Conservation (phyloP, 148 eudicot genomes). For the Arctostaphylos glauca region DNA sequence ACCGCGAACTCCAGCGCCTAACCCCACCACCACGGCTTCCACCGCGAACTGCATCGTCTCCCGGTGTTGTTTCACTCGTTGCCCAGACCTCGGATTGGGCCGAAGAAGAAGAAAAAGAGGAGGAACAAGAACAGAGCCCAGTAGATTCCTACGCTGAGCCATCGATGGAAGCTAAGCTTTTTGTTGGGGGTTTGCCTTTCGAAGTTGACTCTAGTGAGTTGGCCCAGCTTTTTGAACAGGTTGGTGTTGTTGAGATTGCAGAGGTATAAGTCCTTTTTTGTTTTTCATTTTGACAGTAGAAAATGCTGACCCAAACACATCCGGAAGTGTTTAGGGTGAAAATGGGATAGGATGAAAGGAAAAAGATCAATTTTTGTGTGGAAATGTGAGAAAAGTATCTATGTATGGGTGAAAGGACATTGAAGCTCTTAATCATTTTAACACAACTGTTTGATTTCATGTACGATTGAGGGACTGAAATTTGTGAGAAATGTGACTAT, state of each 20-base stretch:
- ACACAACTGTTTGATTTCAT: not conserved
- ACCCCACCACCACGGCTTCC: too few species aligned
- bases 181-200: constrained; percentile 43
- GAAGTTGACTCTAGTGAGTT: constrained; percentile 39
- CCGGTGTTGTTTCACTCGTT: not conserved
- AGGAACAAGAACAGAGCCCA: not conserved
- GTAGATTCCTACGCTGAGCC: constrained; percentile 23
- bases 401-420: not conserved
- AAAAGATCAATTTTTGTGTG: not conserved
- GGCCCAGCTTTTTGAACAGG: constrained; percentile 40
- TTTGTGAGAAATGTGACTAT: not conserved
- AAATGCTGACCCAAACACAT: not conserved
- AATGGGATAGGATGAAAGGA: too few species aligned
- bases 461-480: not conserved
- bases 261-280: constrained; percentile 24
- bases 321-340: too few species aligned
- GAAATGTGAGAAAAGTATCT: not conserved
- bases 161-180: constrained; percentile 43
- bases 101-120: constrained; percentile 6
- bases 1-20: too few species aligned
- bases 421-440: not conserved
- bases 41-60: not conserved
- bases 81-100: constrained; percentile 16
- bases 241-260: constrained; percentile 43
- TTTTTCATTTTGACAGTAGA: not conserved